Percentiles rank a stretch among this genome's conserved stretches.
These are phyloP conservation scores for Agaricus sinodeliciosus DNA, from an alignment of 768 basidiomycete species.

Conservation along the genomic window DNA sequence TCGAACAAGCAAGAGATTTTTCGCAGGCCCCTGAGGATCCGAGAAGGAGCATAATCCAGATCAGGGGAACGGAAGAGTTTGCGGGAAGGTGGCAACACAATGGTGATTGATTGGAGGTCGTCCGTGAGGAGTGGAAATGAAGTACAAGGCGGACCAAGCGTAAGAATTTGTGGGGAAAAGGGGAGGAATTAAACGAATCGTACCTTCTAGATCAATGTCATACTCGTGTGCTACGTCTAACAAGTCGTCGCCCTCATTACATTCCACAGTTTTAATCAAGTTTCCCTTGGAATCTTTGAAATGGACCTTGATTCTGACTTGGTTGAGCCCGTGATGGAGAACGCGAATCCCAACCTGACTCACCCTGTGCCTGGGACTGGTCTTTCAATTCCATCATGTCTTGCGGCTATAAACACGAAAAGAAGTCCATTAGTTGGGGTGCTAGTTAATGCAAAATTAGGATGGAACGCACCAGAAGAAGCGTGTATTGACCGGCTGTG, in stretches of 20 bases:
- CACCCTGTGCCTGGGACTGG: constrained; percentile 15
- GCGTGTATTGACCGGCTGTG: constrained; percentile 1
- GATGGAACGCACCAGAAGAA: background rate
- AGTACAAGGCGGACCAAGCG: background rate
- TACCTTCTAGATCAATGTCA: constrained; percentile 94
- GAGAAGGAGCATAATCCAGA: background rate
- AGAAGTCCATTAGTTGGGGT: background rate
- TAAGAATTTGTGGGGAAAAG: background rate
- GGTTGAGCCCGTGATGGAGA: background rate
- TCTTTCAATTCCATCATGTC: constrained; percentile 12
- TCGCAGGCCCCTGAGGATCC: constrained; percentile 80
- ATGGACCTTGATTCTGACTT: constrained; percentile 74
- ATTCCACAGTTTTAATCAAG: constrained; percentile 83
- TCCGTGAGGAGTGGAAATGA: constrained; percentile 1
- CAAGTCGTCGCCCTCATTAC: constrained; percentile 90
- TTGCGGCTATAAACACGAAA: constrained; percentile 1
- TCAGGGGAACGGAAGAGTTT: background rate
- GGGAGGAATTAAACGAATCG: constrained; percentile 13
- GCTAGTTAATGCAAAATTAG: background rate
- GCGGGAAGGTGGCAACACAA: background rate
- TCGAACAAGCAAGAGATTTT: constrained; percentile 94
- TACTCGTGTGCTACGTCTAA: constrained; percentile 89
- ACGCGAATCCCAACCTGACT: background rate
- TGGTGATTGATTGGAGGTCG: background rate
- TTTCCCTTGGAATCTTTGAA: constrained; percentile 87